A percentile compares a stretch with the other conserved stretches of the same genome.
phyloP scores from a whole-genome alignment of 1,284 basidiomycete genomes.

The Naganishia sp. region DNA sequence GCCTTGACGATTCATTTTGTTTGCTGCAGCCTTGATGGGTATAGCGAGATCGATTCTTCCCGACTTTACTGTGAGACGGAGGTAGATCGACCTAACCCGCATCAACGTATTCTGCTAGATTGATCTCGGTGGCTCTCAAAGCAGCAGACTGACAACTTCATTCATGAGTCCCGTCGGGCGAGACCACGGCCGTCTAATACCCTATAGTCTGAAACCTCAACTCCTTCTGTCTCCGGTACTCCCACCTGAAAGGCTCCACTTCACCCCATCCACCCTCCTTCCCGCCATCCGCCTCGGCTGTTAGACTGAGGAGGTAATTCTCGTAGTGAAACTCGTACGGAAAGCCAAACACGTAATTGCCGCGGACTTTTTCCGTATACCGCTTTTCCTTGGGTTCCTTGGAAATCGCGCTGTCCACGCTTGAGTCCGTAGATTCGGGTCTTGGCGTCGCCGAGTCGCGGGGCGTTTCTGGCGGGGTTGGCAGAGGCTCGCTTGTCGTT shows the following conservation, averaged over 20 bases:
- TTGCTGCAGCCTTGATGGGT: too few species aligned
- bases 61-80: too few species aligned
- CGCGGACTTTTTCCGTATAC: constrained; percentile 36
- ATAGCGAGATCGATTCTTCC: too few species aligned
- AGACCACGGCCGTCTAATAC: constrained; percentile 34
- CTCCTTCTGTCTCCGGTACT: constrained; percentile 38
- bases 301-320: constrained; percentile 44
- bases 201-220: constrained; percentile 44
- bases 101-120: too few species aligned
- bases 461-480: constrained; percentile 21
- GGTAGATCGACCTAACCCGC: too few species aligned
- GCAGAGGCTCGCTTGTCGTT: constrained; percentile 27
- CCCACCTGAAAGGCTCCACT: constrained; percentile 39
- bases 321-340: constrained; percentile 47
- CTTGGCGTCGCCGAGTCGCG: neutral
- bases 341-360: constrained; percentile 44
- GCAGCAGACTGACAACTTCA: too few species aligned
- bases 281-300: constrained; percentile 39
- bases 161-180: too few species aligned
- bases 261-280: constrained; percentile 35
- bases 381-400: constrained; percentile 5
- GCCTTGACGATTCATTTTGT: too few species aligned
- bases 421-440: neutral
- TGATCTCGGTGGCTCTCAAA: too few species aligned
- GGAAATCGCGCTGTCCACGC: neutral